Evolutionary conservation across 768 basidiomycete species (phyloP).

Genomic region (Termitomyces eurrhizus): DNA sequence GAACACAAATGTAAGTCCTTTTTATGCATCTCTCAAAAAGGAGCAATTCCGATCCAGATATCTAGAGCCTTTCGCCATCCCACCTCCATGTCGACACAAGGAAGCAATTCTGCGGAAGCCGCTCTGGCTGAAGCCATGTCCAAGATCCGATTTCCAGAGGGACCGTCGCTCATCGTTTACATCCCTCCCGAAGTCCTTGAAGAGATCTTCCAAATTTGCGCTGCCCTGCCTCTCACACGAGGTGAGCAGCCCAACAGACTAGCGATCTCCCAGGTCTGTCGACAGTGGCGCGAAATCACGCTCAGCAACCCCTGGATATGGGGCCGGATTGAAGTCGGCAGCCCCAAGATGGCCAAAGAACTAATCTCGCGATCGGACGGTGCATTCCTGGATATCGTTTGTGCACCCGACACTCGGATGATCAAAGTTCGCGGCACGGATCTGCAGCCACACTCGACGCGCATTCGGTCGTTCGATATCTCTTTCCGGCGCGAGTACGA

Average conservation of each 20-base stretch:
- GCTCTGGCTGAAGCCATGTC: slow-evolving; percentile 2
- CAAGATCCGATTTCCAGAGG: slow-evolving; percentile 2
- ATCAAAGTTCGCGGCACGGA: slow-evolving; percentile 6
- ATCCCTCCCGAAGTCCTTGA: slow-evolving; percentile 10
- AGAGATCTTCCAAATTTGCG: slow-evolving; percentile 9
- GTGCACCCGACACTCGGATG: slow-evolving; percentile 1
- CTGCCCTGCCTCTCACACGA: neutral
- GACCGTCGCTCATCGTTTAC: slow-evolving; percentile 2
- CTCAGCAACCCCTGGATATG: slow-evolving; percentile 10
- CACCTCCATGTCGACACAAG: neutral
- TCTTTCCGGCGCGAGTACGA: slow-evolving; percentile 5
- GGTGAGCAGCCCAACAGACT: slow-evolving; percentile 8
- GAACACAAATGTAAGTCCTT: neutral
- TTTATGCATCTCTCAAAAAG: neutral
- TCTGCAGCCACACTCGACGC: slow-evolving; percentile 3
- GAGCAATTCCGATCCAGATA: neutral
- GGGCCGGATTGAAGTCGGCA: slow-evolving; percentile 6
- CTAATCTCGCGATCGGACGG: slow-evolving; percentile 5
- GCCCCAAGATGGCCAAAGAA: slow-evolving; percentile 9
- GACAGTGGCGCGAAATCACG: slow-evolving; percentile 8
- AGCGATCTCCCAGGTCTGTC: slow-evolving; percentile 11
- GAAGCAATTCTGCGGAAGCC: neutral
- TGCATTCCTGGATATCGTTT: slow-evolving; percentile 3
- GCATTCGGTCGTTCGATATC: slow-evolving; percentile 9
- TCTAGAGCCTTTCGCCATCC: neutral